Base-by-base conservation (phyloP, 1,284 basidiomycete species). In the Trametes polyzona region DNA sequence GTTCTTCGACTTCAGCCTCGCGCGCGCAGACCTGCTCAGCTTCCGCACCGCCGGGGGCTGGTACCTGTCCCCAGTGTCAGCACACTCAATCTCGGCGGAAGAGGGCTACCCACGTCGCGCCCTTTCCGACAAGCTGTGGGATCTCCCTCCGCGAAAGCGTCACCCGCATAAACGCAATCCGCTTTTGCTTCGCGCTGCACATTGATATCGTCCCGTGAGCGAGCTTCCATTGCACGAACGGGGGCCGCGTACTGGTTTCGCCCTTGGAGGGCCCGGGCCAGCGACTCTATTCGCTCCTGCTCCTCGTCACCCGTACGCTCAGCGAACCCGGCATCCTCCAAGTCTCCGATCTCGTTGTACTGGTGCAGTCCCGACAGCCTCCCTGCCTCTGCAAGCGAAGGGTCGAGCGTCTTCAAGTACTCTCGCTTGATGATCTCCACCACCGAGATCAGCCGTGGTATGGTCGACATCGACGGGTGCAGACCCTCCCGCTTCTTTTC, bases 401-500 rank as follows among this genome's bases (percentile, higher is more conserved):
- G 67, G 0, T 78, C 76, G 10, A 84, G 73, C 30, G 67, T 70
- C 58, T 83, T 84, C 59, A 90, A 58, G 67, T 86, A 92, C 66
- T 93, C 88, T 30, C 92, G 82, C 70, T 95, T 94, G 65, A 93
- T 83, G 55, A 93, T 92, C 72, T 95, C 93, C 0, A 85, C 87
- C 4, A 93, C 87, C 0, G 88, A 84, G 47, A 95, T 77, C 8
- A 95, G 78, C 0, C 86, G 83, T 0, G 90, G 84, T 6, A 87
- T 82, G 8, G 80, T 76, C 7, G 76, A 71, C 1, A 82, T 78
- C 1, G 79, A 74, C 12, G 73, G 48, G 41, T 64, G 58, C 49
- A 71, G 43, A 29, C 61, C 58, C 10, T 62, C 55, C 17, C 35
- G 26, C 42, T 61, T 67, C n/a, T 19, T 43, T 8, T 48, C 36